Conservation (phyloP, 768 basidiomycete genomes). For the Agaricus blazei region DNA sequence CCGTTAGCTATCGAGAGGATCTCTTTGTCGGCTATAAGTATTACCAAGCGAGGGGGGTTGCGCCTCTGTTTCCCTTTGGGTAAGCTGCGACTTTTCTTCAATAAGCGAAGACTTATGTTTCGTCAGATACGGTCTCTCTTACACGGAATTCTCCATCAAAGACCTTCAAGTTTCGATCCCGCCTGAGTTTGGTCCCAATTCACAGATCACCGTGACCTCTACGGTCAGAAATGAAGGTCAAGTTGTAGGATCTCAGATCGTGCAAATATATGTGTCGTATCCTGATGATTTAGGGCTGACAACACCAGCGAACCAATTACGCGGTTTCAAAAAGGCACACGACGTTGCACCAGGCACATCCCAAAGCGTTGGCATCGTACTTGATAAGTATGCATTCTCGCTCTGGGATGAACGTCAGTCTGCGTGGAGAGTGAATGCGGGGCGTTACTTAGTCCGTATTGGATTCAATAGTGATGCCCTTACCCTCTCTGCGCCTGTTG, state of each 20-base stretch:
- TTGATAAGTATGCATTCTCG: slow-evolving; percentile 69
- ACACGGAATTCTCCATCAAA: slow-evolving; percentile 61
- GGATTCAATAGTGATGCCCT: slow-evolving; percentile 34
- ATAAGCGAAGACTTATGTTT: neutral
- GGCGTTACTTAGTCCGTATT: slow-evolving; percentile 44
- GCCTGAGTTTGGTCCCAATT: slow-evolving; percentile 13
- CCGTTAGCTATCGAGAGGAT: slow-evolving; percentile 50
- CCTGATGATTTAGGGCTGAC: slow-evolving; percentile 40
- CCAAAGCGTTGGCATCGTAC: slow-evolving; percentile 31
- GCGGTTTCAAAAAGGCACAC: slow-evolving; percentile 57
- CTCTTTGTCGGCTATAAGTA: slow-evolving; percentile 69
- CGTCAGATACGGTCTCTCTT: slow-evolving; percentile 64
- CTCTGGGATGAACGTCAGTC: slow-evolving; percentile 47
- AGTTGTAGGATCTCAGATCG: slow-evolving; percentile 52
- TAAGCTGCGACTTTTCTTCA: slow-evolving; percentile 21
- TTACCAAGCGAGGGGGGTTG: slow-evolving; percentile 48
- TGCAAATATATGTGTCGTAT: slow-evolving; percentile 59
- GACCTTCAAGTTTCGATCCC: slow-evolving; percentile 34
- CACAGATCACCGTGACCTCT: slow-evolving; percentile 37
- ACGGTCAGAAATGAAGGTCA: slow-evolving; percentile 53
- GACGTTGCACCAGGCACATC: slow-evolving; percentile 45
- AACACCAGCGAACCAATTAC: slow-evolving; percentile 58
- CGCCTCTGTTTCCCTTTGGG: slow-evolving; percentile 67
- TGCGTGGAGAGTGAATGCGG: slow-evolving; percentile 46
- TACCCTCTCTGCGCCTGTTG: slow-evolving; percentile 19